Percentiles rank a stretch among this genome's conserved stretches.
phyloP scores from a whole-genome alignment of 495 filamentous ascomycete genomes.

The Jackrogersella minutella region DNA sequence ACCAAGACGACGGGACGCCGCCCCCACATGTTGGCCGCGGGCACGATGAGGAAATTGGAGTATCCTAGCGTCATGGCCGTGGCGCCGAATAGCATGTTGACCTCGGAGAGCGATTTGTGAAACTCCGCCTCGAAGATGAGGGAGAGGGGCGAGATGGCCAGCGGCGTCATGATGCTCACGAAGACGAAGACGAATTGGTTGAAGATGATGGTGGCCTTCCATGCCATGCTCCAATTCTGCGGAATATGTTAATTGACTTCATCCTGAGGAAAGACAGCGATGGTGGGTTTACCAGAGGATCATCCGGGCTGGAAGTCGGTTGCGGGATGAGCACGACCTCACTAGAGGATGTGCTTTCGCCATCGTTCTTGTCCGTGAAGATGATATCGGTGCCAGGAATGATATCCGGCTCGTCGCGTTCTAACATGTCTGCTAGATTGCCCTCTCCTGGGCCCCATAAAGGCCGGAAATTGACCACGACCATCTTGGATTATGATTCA shows the following conservation, averaged over 20 bases:
- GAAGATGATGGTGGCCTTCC: conserved; percentile 55
- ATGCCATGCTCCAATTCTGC: conserved; percentile 49
- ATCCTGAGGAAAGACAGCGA: no score
- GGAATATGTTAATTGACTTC: not conserved
- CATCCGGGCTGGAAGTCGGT: conserved; percentile 61
- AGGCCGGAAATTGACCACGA: not conserved
- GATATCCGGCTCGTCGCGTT: conserved; percentile 23
- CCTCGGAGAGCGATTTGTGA: conserved; percentile 58
- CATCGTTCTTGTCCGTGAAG: conserved; percentile 20
- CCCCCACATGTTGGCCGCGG: conserved; percentile 65
- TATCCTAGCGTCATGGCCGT: conserved; percentile 69
- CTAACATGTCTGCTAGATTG: conserved; percentile 18
- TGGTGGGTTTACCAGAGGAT: conserved; percentile 51
- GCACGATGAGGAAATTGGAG: conserved; percentile 71
- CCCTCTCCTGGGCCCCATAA: not conserved
- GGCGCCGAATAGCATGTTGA: conserved; percentile 63
- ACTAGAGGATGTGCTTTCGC: not conserved
- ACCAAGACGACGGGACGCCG: conserved; percentile 65
- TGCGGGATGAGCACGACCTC: conserved; percentile 60
- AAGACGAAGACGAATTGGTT: conserved; percentile 62
- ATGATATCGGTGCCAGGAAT: conserved; percentile 42
- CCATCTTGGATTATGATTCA: not conserved
- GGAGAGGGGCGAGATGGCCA: conserved; percentile 67
- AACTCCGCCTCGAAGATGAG: conserved; percentile 64
- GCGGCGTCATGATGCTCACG: conserved; percentile 65